phyloP scores from a whole-genome alignment of 768 basidiomycete genomes.

The Termitomyces eurrhizus region DNA sequence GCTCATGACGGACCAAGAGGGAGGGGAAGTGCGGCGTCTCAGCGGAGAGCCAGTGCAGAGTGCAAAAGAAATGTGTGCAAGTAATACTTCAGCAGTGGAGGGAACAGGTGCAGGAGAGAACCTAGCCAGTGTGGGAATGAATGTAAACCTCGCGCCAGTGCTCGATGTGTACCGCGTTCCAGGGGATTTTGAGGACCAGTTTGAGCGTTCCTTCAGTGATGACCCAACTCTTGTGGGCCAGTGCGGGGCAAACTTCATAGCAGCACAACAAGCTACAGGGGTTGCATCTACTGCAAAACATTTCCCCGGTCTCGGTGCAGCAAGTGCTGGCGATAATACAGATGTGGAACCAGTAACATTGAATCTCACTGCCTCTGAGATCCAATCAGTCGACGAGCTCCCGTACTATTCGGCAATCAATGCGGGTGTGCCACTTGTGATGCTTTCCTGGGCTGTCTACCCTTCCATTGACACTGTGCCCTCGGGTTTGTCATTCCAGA shows the following conservation, averaged over 20 bases:
- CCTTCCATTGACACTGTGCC: conserved; percentile 13
- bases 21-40: conserved; percentile 14
- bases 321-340: conserved; percentile 6
- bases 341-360: conserved; percentile 11
- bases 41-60: conserved; percentile 13
- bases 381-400: conserved; percentile 13
- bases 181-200: conserved; percentile 15
- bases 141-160: conserved; percentile 16
- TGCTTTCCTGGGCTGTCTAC: conserved; percentile 16
- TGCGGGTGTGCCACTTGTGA: conserved; percentile 13
- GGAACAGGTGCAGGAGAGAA: conserved; percentile 13
- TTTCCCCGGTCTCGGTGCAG: conserved; percentile 17
- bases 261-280: conserved; percentile 12
- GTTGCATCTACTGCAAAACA: conserved; percentile 14
- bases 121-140: conserved; percentile 14
- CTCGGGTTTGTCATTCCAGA: conserved; percentile 10
- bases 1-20: conserved; percentile 18
- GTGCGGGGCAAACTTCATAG: conserved; percentile 12
- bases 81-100: conserved; percentile 4
- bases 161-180: conserved; percentile 15
- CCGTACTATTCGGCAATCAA: conserved; percentile 12
- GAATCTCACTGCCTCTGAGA: conserved; percentile 6
- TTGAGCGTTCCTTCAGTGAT: conserved; percentile 15
- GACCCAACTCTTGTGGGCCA: conserved; percentile 4
- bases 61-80: conserved; percentile 14